Evolutionary conservation across 2,329 filamentous ascomycete genomes (phyloP).

Genomic region (Alternaria rosae): DNA sequence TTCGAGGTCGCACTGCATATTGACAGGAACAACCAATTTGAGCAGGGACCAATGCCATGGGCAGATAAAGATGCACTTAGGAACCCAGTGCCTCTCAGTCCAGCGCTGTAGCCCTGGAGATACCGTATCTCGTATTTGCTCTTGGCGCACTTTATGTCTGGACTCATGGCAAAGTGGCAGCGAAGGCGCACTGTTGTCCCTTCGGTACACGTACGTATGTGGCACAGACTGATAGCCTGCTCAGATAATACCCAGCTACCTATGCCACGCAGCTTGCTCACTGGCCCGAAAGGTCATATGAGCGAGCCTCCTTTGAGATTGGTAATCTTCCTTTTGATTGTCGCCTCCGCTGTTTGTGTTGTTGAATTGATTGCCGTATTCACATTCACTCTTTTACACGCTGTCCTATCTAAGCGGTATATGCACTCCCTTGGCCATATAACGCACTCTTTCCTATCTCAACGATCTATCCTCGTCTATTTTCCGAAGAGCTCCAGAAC

Average conservation of each 20-base stretch:
- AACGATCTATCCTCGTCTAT: background rate
- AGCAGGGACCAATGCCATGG: conserved; percentile 12
- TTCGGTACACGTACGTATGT: background rate
- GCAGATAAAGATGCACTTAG: conserved; percentile 3
- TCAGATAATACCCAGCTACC: conserved; percentile 3
- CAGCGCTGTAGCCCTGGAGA: conserved; percentile 7
- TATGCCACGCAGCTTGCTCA: conserved; percentile 30
- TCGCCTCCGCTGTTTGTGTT: background rate
- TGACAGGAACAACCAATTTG: conserved; percentile 1
- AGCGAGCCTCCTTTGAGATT: background rate
- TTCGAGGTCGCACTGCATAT: conserved; percentile 20
- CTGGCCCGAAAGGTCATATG: conserved; percentile 17
- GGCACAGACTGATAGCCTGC: conserved; percentile 13
- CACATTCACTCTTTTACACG: background rate
- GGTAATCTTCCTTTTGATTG: background rate
- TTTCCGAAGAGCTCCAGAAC: conserved; percentile 8
- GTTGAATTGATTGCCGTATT: background rate
- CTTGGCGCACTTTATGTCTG: background rate
- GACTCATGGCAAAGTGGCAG: conserved; percentile 1
- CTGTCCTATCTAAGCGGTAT: background rate
- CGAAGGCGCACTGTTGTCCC: conserved; percentile 6
- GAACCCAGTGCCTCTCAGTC: background rate
- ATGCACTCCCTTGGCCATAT: background rate
- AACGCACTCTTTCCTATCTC: background rate
- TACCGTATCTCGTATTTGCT: background rate